Conservation (phyloP, 495 filamentous ascomycete species). For the Penicillium simplicissimum region DNA sequence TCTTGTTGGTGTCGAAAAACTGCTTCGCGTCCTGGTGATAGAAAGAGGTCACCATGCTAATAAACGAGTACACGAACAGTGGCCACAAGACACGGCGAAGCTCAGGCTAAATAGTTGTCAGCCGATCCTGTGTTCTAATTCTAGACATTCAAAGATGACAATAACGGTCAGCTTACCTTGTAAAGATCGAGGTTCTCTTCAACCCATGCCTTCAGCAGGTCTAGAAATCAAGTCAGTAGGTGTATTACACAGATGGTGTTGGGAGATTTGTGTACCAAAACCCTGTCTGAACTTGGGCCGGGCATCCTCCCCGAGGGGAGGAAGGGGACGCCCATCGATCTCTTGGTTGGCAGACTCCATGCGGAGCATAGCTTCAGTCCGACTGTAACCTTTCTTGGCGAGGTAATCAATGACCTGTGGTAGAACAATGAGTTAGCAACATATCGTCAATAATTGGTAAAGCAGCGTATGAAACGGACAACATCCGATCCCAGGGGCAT, state of each 20-base stretch:
- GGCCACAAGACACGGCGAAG: slow-evolving; percentile 85
- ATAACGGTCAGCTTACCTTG: slow-evolving; percentile 56
- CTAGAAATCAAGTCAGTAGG: slow-evolving; percentile 34
- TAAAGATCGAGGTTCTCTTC: slow-evolving; percentile 90
- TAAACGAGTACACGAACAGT: slow-evolving; percentile 87
- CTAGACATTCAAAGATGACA: neutral
- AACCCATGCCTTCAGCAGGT: slow-evolving; percentile 74
- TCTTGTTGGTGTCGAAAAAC: slow-evolving; percentile 67
- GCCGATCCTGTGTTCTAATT: neutral
- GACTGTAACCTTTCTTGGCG: slow-evolving; percentile 90
- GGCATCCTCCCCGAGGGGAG: slow-evolving; percentile 63
- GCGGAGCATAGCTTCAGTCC: slow-evolving; percentile 89
- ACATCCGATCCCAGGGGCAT: neutral
- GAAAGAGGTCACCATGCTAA: slow-evolving; percentile 75
- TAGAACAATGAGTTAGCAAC: neutral
- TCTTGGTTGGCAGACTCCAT: slow-evolving; percentile 83
- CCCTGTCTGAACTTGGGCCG: slow-evolving; percentile 73
- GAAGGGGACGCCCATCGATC: slow-evolving; percentile 72
- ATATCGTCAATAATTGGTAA: neutral
- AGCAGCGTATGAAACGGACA: slow-evolving; percentile 1
- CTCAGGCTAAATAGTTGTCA: slow-evolving; percentile 66
- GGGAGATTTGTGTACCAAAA: slow-evolving; percentile 53
- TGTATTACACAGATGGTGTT: no score
- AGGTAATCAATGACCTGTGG: slow-evolving; percentile 91
- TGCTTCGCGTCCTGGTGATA: slow-evolving; percentile 67